Evolutionary conservation across 129 eudicot species (phyloP).

Genomic region (Silybum marianum): DNA sequence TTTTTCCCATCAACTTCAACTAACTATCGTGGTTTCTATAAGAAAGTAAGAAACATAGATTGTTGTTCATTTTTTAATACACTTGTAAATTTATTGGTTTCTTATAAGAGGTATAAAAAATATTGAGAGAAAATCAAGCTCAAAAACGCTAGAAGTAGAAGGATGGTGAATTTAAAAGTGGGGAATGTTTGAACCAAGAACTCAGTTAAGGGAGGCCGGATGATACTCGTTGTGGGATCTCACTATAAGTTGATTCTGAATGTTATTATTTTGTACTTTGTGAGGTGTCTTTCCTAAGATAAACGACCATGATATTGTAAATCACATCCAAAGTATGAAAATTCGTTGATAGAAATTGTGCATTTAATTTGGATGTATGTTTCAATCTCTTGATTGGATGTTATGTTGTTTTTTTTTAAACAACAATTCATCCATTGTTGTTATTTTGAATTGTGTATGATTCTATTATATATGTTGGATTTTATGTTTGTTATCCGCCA

Average conservation of each 20-base stretch:
- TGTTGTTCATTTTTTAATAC: constrained; percentile 1
- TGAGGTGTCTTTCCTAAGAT: background rate
- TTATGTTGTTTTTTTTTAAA: background rate
- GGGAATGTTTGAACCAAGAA: background rate
- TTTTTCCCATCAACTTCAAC: constrained; percentile 13
- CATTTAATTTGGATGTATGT: background rate
- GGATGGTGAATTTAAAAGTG: background rate
- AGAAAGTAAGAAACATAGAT: background rate
- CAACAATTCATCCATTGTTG: background rate
- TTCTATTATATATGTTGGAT: background rate
- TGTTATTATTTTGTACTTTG: constrained; percentile 6
- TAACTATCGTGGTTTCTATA: background rate
- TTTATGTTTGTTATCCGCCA: background rate
- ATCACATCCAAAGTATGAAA: constrained; percentile 1
- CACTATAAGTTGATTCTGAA: background rate
- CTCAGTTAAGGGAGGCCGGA: background rate
- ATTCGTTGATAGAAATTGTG: background rate
- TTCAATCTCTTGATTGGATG: background rate
- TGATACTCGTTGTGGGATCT: constrained; percentile 11
- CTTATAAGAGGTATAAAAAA: constrained; percentile 2
- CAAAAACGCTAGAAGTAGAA: background rate
- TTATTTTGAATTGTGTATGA: background rate
- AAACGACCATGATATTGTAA: background rate
- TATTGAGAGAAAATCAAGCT: background rate
- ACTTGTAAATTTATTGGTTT: constrained; percentile 1